Percentiles rank a stretch among this genome's conserved stretches.
These are phyloP conservation scores for Orbilia ellipsospora DNA, from an alignment of 2,329 filamentous ascomycete genomes.

Conservation along the genomic window DNA sequence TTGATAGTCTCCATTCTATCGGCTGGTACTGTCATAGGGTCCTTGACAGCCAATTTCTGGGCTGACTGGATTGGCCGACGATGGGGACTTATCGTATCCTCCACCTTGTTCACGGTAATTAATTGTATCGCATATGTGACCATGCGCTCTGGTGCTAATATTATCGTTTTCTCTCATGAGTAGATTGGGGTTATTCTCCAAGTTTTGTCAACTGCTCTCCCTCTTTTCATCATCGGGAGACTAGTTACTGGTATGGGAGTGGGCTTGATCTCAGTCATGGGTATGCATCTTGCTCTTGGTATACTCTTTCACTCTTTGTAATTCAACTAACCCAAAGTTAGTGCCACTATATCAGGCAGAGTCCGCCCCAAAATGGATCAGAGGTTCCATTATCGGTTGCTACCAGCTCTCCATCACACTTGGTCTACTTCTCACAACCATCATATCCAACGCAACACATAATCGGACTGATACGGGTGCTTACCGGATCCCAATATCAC, in stretches of 20 bases:
- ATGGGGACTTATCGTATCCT: constrained; percentile 75
- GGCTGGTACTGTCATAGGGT: constrained; percentile 82
- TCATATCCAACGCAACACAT: constrained; percentile 74
- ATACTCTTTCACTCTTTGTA: neutral
- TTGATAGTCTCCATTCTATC: constrained; percentile 79
- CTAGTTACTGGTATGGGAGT: constrained; percentile 52
- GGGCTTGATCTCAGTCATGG: constrained; percentile 53
- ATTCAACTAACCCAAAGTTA: constrained; percentile 60
- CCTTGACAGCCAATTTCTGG: constrained; percentile 76
- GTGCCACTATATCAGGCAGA: constrained; percentile 77
- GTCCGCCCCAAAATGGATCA: constrained; percentile 78
- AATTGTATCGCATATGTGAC: constrained; percentile 60
- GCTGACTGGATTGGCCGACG: constrained; percentile 64
- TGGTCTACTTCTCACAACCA: constrained; percentile 73
- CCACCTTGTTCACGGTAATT: constrained; percentile 69
- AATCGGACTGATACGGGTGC: constrained; percentile 68
- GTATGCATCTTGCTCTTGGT: constrained; percentile 7
- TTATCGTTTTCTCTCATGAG: neutral
- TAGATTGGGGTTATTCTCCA: constrained; percentile 74
- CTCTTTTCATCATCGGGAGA: constrained; percentile 66
- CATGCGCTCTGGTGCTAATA: constrained; percentile 59
- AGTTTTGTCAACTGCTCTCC: constrained; percentile 70
- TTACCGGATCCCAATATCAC: constrained; percentile 72
- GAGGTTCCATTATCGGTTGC: constrained; percentile 75
- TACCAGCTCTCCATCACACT: constrained; percentile 79